These are phyloP conservation scores for Phytophthora pisi DNA, from an alignment of 352 stramenopile genomes.

Conservation along the genomic window DNA sequence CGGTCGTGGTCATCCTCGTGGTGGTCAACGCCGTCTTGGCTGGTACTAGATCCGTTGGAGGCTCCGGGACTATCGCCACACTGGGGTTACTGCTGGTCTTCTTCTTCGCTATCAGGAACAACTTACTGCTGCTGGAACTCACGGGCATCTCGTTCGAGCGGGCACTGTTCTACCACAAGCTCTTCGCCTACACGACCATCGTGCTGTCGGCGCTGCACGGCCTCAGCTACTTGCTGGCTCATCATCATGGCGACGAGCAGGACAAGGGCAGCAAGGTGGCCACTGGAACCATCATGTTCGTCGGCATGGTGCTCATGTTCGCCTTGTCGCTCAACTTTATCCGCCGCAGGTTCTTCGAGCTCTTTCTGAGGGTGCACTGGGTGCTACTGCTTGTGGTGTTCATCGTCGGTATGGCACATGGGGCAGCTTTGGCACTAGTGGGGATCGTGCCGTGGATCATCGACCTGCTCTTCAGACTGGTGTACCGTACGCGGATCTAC, in stretches of 20 bases:
- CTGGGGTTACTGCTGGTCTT: slow-evolving; percentile 43
- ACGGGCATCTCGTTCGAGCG: slow-evolving; percentile 54
- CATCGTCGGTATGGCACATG: slow-evolving; percentile 38
- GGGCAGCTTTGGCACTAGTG: slow-evolving; percentile 33
- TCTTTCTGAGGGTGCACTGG: slow-evolving; percentile 51
- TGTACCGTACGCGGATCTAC: slow-evolving; percentile 24
- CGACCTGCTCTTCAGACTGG: slow-evolving; percentile 40
- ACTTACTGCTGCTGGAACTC: slow-evolving; percentile 38
- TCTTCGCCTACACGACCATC: slow-evolving; percentile 43
- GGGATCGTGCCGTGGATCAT: slow-evolving; percentile 38
- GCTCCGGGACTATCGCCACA: slow-evolving; percentile 24
- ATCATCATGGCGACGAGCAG: slow-evolving; percentile 20
- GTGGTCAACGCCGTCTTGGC: slow-evolving; percentile 17
- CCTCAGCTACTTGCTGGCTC: slow-evolving; percentile 37
- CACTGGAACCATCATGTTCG: slow-evolving; percentile 24
- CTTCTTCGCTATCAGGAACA: slow-evolving; percentile 53
- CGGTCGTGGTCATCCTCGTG: slow-evolving; percentile 18
- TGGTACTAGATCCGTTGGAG: slow-evolving; percentile 3
- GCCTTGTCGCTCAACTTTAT: slow-evolving; percentile 38
- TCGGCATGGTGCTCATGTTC: slow-evolving; percentile 35
- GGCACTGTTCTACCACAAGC: slow-evolving; percentile 53
- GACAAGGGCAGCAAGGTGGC: slow-evolving; percentile 10
- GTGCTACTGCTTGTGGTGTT: slow-evolving; percentile 47
- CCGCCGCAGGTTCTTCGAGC: slow-evolving; percentile 49
- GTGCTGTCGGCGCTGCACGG: slow-evolving; percentile 42